These are phyloP conservation scores for Adansonia rubrostipa DNA, from an alignment of 441 rosid species.

Conservation along the genomic window DNA sequence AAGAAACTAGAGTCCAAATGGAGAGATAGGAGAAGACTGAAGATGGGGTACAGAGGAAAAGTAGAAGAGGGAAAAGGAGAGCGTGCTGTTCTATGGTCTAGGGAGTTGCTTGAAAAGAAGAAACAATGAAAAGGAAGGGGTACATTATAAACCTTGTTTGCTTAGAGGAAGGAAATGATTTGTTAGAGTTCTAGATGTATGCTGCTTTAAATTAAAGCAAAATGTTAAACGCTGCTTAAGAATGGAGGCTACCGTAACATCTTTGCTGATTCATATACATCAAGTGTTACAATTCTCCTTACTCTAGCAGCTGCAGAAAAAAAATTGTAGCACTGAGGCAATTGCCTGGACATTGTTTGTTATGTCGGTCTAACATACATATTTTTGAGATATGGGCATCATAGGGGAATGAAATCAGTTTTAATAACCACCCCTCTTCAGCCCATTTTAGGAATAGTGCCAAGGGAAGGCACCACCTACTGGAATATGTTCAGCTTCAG, in stretches of 20 bases:
- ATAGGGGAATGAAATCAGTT: not conserved
- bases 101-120: not conserved
- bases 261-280: not conserved
- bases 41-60: not conserved
- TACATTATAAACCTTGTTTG: not conserved
- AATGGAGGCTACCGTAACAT: not conserved
- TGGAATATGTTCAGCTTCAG: not conserved
- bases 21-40: not conserved
- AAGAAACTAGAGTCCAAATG: not conserved
- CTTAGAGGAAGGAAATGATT: slow-evolving; percentile 13
- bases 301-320: not conserved
- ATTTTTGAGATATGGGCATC: not conserved
- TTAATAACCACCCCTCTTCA: not conserved
- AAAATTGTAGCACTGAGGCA: not conserved
- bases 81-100: not conserved
- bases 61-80: not conserved
- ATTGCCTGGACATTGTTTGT: not conserved
- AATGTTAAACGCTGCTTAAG: not conserved
- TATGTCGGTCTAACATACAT: not conserved
- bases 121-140: not conserved
- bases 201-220: not conserved
- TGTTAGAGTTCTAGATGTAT: not conserved
- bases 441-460: not conserved
- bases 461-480: not conserved
- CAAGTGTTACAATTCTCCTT: not conserved